A percentile compares a stretch with the other conserved stretches of the same genome.
phyloP scores from a whole-genome alignment of 2,329 filamentous ascomycete species.

The Podosphaera xanthii region DNA sequence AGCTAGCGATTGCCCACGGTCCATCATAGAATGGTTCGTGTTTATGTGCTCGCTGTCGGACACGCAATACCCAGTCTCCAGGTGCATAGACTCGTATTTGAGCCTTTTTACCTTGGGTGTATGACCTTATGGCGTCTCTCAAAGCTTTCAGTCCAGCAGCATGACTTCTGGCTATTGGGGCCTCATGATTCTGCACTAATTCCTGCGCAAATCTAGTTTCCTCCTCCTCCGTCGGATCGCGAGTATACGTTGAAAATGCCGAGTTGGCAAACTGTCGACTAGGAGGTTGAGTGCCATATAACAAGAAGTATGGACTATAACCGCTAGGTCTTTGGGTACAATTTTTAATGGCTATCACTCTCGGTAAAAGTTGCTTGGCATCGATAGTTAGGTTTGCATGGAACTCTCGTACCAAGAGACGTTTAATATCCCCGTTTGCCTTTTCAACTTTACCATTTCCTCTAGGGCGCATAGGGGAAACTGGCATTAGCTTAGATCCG shows the following conservation, averaged over 20 bases:
- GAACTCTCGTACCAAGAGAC: neutral
- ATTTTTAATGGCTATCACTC: neutral
- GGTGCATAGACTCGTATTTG: neutral
- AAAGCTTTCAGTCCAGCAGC: neutral
- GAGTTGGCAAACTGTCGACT: neutral
- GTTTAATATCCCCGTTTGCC: neutral
- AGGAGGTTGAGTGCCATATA: slow-evolving; percentile 1
- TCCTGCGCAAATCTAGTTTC: neutral
- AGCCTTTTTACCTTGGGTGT: neutral
- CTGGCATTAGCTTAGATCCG: neutral
- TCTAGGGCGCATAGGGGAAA: neutral
- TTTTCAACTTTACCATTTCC: neutral
- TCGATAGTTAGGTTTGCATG: neutral
- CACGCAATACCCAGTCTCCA: no score
- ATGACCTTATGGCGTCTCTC: neutral
- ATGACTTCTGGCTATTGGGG: neutral
- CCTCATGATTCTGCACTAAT: neutral
- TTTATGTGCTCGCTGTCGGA: no score
- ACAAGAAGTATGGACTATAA: neutral
- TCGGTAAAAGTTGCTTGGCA: neutral
- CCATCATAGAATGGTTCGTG: no score
- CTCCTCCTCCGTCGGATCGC: neutral
- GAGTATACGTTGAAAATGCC: neutral
- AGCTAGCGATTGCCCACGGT: neutral
- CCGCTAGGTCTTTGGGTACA: neutral